phyloP scores from a whole-genome alignment of 805 yeast species.

The Yamadazyma paraphyllophila region DNA sequence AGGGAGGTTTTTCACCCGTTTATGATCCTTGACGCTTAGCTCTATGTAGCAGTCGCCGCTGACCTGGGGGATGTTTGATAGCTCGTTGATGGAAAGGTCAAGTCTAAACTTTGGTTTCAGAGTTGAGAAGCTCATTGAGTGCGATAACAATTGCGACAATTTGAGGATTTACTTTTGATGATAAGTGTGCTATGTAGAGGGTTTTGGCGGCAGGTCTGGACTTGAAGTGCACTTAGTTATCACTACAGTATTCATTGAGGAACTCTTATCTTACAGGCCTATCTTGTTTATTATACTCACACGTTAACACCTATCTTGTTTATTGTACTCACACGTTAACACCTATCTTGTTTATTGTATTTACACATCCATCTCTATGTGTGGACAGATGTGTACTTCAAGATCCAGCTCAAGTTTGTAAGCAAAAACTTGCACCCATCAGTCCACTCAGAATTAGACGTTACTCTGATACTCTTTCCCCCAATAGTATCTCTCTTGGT shows the following conservation, averaged over 20 bases:
- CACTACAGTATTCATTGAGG: no score
- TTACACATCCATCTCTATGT: constrained; percentile 11
- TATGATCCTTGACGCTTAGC: constrained; percentile 57
- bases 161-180: no score
- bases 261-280: no score
- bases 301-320: no score
- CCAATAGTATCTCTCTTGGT: constrained; percentile 63
- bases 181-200: no score
- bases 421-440: constrained; percentile 79
- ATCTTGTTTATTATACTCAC: no score
- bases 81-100: constrained; percentile 57
- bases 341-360: no score
- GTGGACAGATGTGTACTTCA: constrained; percentile 62
- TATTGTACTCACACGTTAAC: no score
- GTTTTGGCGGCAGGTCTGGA: no score
- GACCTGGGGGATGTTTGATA: constrained; percentile 82
- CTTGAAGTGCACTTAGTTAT: no score
- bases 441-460: constrained; percentile 83
- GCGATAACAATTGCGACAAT: no score
- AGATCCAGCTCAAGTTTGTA: constrained; percentile 77
- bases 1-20: constrained; percentile 12
- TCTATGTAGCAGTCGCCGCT: constrained; percentile 66
- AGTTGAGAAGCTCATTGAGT: constrained; percentile 2
- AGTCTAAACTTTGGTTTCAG: constrained; percentile 61
- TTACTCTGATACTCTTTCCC: constrained; percentile 68